Evolutionary conservation across 2,329 filamentous ascomycete species (phyloP).

Genomic region (Berkeleyomyces rouxiae): DNA sequence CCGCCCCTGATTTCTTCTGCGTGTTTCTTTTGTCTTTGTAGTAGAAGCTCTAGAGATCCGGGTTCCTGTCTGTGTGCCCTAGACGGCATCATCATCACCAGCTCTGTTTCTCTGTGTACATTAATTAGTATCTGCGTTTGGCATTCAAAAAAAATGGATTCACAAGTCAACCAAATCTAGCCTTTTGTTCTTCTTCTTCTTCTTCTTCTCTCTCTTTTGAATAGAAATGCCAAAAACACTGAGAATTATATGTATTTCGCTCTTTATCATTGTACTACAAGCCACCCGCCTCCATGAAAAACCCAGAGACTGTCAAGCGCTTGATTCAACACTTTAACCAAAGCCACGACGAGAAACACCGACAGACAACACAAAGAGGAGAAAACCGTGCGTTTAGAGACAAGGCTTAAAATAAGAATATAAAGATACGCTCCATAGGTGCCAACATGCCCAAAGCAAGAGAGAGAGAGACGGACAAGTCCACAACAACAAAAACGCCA

Average conservation of each 20-base stretch:
- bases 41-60: background rate
- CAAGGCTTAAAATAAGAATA: background rate
- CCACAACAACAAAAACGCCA: slow-evolving; percentile 4
- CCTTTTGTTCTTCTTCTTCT: background rate
- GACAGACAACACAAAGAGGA: no score
- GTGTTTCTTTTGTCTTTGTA: background rate
- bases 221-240: no score
- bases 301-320: background rate
- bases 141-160: background rate
- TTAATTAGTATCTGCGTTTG: background rate
- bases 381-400: background rate
- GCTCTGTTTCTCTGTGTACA: background rate
- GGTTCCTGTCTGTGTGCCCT: background rate
- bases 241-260: background rate
- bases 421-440: background rate
- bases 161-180: background rate
- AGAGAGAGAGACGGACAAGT: background rate
- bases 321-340: background rate
- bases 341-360: background rate
- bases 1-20: background rate
- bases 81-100: background rate
- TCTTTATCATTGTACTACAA: background rate
- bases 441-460: background rate
- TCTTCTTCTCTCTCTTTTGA: background rate
- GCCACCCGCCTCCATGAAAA: background rate